Conservation (phyloP, 2,329 filamentous ascomycete genomes). For the Apiospora aurea region DNA sequence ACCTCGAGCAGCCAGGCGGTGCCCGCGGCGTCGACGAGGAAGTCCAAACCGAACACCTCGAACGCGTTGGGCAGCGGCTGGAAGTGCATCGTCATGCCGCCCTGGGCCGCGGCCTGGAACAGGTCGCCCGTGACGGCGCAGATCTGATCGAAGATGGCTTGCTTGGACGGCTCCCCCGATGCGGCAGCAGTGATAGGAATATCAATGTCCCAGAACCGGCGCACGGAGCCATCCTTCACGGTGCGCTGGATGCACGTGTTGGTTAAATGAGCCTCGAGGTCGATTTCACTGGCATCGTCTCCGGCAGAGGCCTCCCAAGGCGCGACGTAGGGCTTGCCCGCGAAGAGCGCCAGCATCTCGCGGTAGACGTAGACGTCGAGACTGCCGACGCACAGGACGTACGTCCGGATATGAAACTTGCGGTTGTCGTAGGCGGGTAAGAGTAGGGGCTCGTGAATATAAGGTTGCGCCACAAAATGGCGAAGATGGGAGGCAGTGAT, state of each 20-base stretch:
- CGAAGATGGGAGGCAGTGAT: slow-evolving; percentile 90
- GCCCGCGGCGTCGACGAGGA: slow-evolving; percentile 74
- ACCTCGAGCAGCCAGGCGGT: slow-evolving; percentile 83
- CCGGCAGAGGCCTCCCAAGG: slow-evolving; percentile 59
- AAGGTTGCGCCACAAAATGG: slow-evolving; percentile 95
- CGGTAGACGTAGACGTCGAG: slow-evolving; percentile 86
- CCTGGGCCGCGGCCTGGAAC: slow-evolving; percentile 87
- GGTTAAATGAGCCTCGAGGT: slow-evolving; percentile 82
- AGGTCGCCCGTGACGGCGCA: slow-evolving; percentile 75
- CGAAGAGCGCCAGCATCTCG: slow-evolving; percentile 93
- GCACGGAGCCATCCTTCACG: slow-evolving; percentile 69
- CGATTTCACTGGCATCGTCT: slow-evolving; percentile 43
- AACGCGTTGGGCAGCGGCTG: slow-evolving; percentile 88
- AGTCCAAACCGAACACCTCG: slow-evolving; percentile 92
- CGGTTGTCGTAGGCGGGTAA: slow-evolving; percentile 67
- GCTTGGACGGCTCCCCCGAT: slow-evolving; percentile 49
- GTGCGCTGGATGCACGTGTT: slow-evolving; percentile 90
- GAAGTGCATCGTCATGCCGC: slow-evolving; percentile 88
- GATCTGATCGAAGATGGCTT: slow-evolving; percentile 76
- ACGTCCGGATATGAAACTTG: slow-evolving; percentile 96
- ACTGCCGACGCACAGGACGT: slow-evolving; percentile 82
- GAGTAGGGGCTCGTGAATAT: slow-evolving; percentile 88
- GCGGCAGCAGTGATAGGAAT: slow-evolving; percentile 25
- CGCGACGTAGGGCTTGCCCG: slow-evolving; percentile 72
- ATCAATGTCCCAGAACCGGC: slow-evolving; percentile 74